Evolutionary conservation across 257 asterid species (phyloP), one percentile per base, ranked within the genome.

Genomic region (Solanum piurae): DNA sequence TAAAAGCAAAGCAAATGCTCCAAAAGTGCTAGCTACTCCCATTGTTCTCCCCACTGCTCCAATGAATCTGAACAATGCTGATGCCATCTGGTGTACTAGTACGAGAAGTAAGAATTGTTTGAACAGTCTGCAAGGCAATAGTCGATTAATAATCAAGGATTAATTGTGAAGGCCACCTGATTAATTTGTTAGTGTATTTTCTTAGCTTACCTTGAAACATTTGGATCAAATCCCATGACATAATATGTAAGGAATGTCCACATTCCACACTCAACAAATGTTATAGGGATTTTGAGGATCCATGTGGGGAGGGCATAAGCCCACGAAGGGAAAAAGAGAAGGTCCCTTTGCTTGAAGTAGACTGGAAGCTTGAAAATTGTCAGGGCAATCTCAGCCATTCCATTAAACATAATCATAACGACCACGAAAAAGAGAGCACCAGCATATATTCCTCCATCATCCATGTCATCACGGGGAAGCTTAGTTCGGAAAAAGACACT

Each of bases 41-140:
- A 94, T 94, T 83, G 90, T 94, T 88, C 98, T 90, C 2, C 96
- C 96, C 1, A 90, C 94, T 46, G 95, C 93, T n/a, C 95, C 96
- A 62, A 94, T 93, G 72, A 91, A 92, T 77, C 96, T 83, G 88
- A 94, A 94, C 93, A 94, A 79, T 25, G 92, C 94, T 21, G 90
- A 75, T 40, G 95, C 94, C 36, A 90, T 72, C 62, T 94, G 98
- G 79, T 88, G 86, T 33, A 92, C 85, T n/a, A 84, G 8, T 55
- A 94, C 29, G 86, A 94, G 89, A 86, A 94, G 34, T 34, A 94
- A 42, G 90, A 89, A 94, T 25, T 94, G 95, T 90, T 91, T 94
- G 71, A 93, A 29, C 12, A 93, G 87, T 87, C 96, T 93, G 94
- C 86, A 89, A 80, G 1, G 31, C 34, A 64, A 86, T 37, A 86